Evolutionary conservation across 2,329 filamentous ascomycete species (phyloP).

Genomic region (Mollisia scopiformis): DNA sequence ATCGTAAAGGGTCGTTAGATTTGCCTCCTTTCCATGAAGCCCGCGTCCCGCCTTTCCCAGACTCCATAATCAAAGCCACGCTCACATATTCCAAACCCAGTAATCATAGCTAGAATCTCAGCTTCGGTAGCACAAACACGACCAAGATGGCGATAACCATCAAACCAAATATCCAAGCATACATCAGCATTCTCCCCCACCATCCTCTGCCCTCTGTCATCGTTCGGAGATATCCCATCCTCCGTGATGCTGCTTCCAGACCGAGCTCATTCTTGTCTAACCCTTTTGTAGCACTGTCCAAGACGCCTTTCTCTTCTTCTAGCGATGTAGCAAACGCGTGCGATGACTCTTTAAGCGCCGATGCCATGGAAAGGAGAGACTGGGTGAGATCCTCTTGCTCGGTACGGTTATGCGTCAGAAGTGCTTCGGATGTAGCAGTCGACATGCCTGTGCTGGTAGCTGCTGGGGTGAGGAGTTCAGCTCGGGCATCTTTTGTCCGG

Average conservation of each 20-base stretch:
- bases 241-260: conserved; percentile 74
- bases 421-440: conserved; percentile 65
- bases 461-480: conserved; percentile 27
- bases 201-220: conserved; percentile 90
- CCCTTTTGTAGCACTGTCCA: conserved; percentile 72
- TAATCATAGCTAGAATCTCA: conserved; percentile 71
- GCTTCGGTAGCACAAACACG: conserved; percentile 85
- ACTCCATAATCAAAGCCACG: neutral
- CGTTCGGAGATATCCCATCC: conserved; percentile 75
- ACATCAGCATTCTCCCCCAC: conserved; percentile 83
- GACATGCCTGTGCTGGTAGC: conserved; percentile 37
- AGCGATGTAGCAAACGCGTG: conserved; percentile 72
- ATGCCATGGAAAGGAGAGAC: conserved; percentile 80
- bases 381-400: conserved; percentile 84
- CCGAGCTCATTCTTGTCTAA: conserved; percentile 76
- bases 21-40: neutral
- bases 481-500: conserved; percentile 19
- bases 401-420: conserved; percentile 74
- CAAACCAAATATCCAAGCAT: conserved; percentile 80
- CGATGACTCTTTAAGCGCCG: conserved; percentile 75
- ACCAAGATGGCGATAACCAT: conserved; percentile 79
- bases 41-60: neutral
- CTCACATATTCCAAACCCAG: neutral
- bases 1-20: neutral
- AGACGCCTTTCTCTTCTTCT: conserved; percentile 71